Evolutionary conservation across 768 basidiomycete species (phyloP), one percentile per base, ranked within the genome.

Genomic region (Calocera cornea): DNA sequence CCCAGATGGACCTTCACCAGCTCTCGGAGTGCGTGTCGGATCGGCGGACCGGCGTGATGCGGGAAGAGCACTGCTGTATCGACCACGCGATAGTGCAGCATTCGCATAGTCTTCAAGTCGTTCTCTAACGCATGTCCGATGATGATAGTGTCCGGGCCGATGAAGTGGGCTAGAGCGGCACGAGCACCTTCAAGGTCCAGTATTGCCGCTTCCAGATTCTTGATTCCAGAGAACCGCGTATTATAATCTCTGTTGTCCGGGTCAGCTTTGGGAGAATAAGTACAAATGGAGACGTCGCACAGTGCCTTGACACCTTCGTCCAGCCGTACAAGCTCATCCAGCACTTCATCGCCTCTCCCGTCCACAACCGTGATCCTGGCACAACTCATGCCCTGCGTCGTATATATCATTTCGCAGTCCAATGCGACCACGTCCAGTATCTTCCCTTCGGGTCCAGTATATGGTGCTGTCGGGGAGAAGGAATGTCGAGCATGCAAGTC

Each of bases 331-430:
- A 89, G 76, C 73, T 93, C 84, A 75, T 99, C 97, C 54, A 95
- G 87, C 1, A 97, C 82, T 65, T 85, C 80, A 31, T 79, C 78
- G 0, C 92, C 92, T 0, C 80, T 74, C 8, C 86, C 87, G 73
- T 95, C 89, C 1, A 98, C 85, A 7, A 95, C 84, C 0, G 95
- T 97, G 1, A 97, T 86, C 2, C 97, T 84, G 1, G 93, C 95
- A 2, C 97, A 85, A 24, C 88, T 86, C 83, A 92, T 85, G 0
- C 97, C 97, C 2, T 89, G 90, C 0, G 95, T 97, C 0, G 92
- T 90, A 78, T 95, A 93, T 10, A 97, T 82, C 90, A 98, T 93
- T 77, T 99, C 97, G 74, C 97, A 98, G 75, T 99, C 97, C 64
- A 98, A 79, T 0, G 92, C 92, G 3, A 87, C 90, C 2, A 97